Conservation (phyloP, 2,329 filamentous ascomycete species). For the Fonsecaea erecta region DNA sequence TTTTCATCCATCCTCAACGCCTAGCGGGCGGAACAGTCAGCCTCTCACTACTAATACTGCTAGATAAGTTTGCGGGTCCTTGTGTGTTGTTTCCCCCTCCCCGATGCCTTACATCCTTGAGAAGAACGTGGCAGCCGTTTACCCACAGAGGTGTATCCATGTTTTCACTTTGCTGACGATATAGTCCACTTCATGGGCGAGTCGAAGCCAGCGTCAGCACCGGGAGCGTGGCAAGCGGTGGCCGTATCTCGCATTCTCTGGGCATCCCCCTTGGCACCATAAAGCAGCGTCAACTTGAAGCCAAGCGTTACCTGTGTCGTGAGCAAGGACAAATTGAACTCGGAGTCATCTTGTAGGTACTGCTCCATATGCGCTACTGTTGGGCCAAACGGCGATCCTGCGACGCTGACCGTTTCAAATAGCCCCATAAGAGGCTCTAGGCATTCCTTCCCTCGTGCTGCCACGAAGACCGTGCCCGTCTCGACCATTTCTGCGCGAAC, state of each 20-base stretch:
- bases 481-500: slow-evolving; percentile 93
- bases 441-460: slow-evolving; percentile 76
- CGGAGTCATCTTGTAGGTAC: background rate
- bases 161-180: background rate
- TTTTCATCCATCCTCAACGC: too few species aligned
- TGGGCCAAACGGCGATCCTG: background rate
- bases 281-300: background rate
- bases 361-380: background rate
- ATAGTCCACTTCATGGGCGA: background rate
- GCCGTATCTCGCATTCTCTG: slow-evolving; percentile 1
- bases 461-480: slow-evolving; percentile 79
- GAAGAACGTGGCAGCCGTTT: background rate
- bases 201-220: background rate
- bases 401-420: slow-evolving; percentile 68
- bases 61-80: too few species aligned
- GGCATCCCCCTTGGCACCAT: background rate
- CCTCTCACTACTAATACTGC: too few species aligned
- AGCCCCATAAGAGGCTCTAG: slow-evolving; percentile 90
- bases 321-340: background rate
- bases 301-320: background rate
- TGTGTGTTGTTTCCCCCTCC: too few species aligned
- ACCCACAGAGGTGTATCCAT: too few species aligned
- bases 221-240: background rate
- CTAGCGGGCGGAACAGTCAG: too few species aligned
- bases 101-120: too few species aligned